Evolutionary conservation across 2,329 filamentous ascomycete genomes (phyloP).

Genomic region (Eurotiales sp.): DNA sequence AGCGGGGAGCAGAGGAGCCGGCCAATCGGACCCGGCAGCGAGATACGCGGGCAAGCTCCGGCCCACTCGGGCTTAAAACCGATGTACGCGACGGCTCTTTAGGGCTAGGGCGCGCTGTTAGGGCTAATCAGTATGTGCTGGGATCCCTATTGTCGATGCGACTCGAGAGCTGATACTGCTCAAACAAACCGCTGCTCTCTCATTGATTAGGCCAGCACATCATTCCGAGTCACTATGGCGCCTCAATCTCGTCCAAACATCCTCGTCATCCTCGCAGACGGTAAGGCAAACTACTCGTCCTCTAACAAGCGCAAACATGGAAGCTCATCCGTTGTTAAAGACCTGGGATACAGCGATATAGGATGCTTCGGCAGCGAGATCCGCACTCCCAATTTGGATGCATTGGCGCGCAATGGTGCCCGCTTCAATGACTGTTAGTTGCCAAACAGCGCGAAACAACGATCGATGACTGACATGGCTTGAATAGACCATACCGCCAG

Average conservation of each 20-base stretch:
- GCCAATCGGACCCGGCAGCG: not conserved
- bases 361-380: not conserved
- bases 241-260: not conserved
- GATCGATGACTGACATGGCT: not conserved
- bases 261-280: not conserved
- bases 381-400: not conserved
- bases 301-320: no score
- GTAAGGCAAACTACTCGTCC: not conserved
- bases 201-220: no score
- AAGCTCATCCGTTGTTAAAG: not conserved
- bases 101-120: not conserved
- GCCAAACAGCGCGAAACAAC: not conserved
- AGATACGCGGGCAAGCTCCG: not conserved
- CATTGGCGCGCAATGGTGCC: not conserved
- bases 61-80: not conserved
- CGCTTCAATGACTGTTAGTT: not conserved
- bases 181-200: no score
- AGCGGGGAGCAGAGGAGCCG: no score
- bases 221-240: not conserved
- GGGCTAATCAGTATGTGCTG: no score
- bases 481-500: not conserved
- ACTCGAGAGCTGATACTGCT: no score
- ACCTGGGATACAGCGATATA: not conserved
- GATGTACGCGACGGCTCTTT: not conserved
- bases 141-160: no score